Conservation (phyloP, 345 rosid genomes). For the Hirschfeldia incana region DNA sequence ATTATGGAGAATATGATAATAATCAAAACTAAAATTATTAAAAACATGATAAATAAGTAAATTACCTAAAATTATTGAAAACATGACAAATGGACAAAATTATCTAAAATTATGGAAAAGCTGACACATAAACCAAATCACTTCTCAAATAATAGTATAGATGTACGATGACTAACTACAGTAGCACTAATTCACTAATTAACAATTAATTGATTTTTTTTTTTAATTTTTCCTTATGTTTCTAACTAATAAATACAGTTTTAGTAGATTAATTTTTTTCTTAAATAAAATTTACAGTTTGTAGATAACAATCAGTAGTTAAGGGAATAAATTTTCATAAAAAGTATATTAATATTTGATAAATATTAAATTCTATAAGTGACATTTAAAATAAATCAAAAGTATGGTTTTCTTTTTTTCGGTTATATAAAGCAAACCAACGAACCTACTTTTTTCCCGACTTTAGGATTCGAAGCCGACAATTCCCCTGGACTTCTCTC, state of each 20-base stretch:
- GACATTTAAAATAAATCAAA: background rate
- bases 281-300: background rate
- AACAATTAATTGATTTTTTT: background rate
- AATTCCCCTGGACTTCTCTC: background rate
- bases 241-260: background rate
- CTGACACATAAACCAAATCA: no score
- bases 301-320: background rate
- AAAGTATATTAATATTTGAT: background rate
- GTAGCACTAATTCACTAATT: background rate
- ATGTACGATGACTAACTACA: background rate
- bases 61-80: no score
- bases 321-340: background rate
- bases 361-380: background rate
- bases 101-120: no score
- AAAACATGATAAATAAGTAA: no score
- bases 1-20: no score
- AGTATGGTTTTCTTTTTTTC: background rate
- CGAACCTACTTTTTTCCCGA: conserved; percentile 8
- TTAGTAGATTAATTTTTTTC: background rate
- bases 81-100: no score
- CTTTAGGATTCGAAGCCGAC: background rate
- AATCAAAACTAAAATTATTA: no score
- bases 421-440: background rate
- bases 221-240: background rate
- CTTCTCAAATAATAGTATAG: no score